Base-by-base conservation (phyloP, 1,139 yeast genomes). In the Pichia norvegensis region DNA sequence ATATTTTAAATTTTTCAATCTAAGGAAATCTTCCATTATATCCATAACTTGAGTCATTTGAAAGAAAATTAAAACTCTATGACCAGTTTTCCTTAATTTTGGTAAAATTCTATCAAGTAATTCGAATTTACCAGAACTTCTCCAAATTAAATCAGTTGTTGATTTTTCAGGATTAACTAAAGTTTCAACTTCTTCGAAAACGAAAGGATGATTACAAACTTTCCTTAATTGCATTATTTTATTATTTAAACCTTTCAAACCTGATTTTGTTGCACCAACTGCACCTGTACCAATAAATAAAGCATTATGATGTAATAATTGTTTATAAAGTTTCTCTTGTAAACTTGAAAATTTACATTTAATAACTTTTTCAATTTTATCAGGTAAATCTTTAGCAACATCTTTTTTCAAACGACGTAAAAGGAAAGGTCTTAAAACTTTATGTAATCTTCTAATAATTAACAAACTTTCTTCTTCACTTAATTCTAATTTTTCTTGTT, bases 171-270 rank as follows among this genome's bases (percentile, higher is more conserved):
- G 96, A 61, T 90, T 87, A 44, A 92, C 78, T 52, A 86, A 72
- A 51, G 81, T 78, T 67, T 92, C 98, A 41, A 92, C 95, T 55
- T 88, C 97, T 61, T 86, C 96, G 65, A 87, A 92, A 16, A 92
- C 97, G 69, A 84, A 92, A 1, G 98, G 98, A 70, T 92, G 98
- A 63, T 92, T 92, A 70, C 97, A 92, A 56, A 92, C 88, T 65
- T 92, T 92, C 59, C 96, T 78, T 66, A 92, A 73, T 67, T 92
- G 98, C 98, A 92, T 92, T 47, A 92, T 79, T 61, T 88, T 88
- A 60, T 88, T 87, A 62, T 88, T 87, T 57, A 87, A 80, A 48
- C 95, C 90, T 69, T 90, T 86, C 50, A 90, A 76, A 27, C 83
- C 80, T 13, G 74, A 68, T 44, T 73, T 72, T 46, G 75, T 68